These are phyloP conservation scores for Eucalyptus cladocalyx DNA, from an alignment of 345 rosid genomes.

Conservation along the genomic window DNA sequence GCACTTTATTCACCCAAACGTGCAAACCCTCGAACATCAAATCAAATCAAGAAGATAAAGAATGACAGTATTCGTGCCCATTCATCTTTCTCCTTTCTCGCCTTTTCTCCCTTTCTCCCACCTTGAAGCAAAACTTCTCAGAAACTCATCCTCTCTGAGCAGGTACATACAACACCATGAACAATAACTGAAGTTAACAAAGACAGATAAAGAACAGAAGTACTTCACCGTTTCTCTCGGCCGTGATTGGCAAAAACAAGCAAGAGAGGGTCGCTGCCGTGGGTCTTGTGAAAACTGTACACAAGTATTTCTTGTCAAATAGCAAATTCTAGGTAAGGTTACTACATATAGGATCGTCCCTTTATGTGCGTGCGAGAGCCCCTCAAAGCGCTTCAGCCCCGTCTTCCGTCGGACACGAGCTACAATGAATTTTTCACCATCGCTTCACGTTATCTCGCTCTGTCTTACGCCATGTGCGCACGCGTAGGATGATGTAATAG, in stretches of 20 bases:
- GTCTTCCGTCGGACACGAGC: background rate
- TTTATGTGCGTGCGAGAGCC: background rate
- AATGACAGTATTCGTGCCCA: background rate
- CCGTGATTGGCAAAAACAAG: background rate
- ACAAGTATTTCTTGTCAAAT: background rate
- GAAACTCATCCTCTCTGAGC: background rate
- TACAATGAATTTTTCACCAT: background rate
- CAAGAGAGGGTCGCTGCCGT: background rate
- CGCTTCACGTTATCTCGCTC: background rate
- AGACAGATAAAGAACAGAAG: background rate
- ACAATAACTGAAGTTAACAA: background rate
- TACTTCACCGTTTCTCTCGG: background rate
- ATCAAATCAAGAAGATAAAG: background rate
- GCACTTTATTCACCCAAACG: constrained; percentile 8
- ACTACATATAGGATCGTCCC: background rate
- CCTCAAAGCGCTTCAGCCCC: background rate
- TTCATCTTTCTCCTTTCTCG: background rate
- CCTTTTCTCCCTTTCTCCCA: background rate
- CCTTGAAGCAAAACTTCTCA: background rate
- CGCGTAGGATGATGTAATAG: background rate
- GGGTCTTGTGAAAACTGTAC: background rate
- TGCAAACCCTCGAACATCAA: background rate
- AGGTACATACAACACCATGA: background rate
- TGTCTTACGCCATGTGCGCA: background rate
- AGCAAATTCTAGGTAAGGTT: background rate